A percentile compares a stretch with the other conserved stretches of the same genome.
Evolutionary conservation across 768 basidiomycete species (phyloP).

Genomic region (Suillus tomentosus): DNA sequence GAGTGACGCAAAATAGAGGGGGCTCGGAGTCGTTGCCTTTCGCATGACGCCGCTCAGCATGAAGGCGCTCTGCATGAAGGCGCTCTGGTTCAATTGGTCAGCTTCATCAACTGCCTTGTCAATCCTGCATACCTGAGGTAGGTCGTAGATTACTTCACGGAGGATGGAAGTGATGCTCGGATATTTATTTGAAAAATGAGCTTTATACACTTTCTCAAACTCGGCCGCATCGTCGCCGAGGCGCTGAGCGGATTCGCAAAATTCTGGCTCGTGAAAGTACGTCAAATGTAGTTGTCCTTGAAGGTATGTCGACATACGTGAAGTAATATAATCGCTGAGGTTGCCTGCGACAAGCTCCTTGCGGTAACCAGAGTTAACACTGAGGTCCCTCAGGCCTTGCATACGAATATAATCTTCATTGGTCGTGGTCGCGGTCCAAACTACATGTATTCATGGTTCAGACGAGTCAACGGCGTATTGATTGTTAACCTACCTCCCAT

Average conservation of each 20-base stretch:
- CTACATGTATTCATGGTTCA: constrained; percentile 23
- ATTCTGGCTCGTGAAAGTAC: constrained; percentile 30
- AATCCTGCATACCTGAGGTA: constrained; percentile 51
- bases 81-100: constrained; percentile 42
- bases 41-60: no score
- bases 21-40: constrained; percentile 62
- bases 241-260: constrained; percentile 22
- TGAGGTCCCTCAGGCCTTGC: constrained; percentile 68
- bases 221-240: constrained; percentile 43
- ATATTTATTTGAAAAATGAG: constrained; percentile 33
- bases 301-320: constrained; percentile 41
- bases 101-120: background rate
- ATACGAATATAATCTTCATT: constrained; percentile 61
- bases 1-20: constrained; percentile 63
- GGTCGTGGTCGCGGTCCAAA: constrained; percentile 76
- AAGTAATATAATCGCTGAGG: constrained; percentile 52
- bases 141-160: constrained; percentile 54
- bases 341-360: constrained; percentile 76
- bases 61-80: constrained; percentile 65
- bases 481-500: constrained; percentile 30
- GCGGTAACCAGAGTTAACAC: no score
- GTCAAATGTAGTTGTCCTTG: background rate
- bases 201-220: constrained; percentile 29
- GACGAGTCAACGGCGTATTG: background rate
- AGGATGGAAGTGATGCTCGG: constrained; percentile 42